Conservation (phyloP, 768 basidiomycete species). For the Heimioporus sp. region DNA sequence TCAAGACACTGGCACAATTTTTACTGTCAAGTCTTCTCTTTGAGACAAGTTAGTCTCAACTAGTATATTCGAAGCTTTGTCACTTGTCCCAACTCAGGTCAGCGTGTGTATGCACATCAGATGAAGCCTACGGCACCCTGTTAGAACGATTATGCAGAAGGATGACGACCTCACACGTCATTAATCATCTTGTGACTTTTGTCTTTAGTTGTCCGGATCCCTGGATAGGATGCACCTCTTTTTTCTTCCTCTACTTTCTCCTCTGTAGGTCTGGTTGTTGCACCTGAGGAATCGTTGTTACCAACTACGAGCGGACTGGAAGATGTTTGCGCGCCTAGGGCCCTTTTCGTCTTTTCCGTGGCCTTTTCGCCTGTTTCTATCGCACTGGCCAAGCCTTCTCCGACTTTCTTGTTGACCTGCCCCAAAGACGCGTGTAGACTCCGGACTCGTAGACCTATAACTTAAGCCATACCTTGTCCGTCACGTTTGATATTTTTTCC, state of each 20-base stretch:
- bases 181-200: conserved; percentile 7
- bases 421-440: neutral
- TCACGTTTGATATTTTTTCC: conserved; percentile 39
- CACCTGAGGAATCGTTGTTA: neutral
- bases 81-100: too few species aligned
- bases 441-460: neutral
- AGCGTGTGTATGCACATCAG: too few species aligned
- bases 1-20: neutral
- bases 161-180: neutral
- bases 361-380: conserved; percentile 43
- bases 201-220: neutral
- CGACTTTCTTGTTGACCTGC: conserved; percentile 42
- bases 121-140: neutral
- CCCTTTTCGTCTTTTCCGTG: conserved; percentile 37
- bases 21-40: too few species aligned
- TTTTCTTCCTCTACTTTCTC: neutral
- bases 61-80: too few species aligned
- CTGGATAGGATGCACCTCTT: too few species aligned
- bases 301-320: neutral
- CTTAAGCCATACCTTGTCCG: conserved; percentile 31
- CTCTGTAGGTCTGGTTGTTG: conserved; percentile 2
- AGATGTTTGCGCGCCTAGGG: conserved; percentile 25
- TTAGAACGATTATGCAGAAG: neutral
- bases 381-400: conserved; percentile 37
- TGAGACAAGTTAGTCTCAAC: too few species aligned